phyloP scores from a whole-genome alignment of 2,329 filamentous ascomycete genomes.

The Clonostachys chloroleuca region DNA sequence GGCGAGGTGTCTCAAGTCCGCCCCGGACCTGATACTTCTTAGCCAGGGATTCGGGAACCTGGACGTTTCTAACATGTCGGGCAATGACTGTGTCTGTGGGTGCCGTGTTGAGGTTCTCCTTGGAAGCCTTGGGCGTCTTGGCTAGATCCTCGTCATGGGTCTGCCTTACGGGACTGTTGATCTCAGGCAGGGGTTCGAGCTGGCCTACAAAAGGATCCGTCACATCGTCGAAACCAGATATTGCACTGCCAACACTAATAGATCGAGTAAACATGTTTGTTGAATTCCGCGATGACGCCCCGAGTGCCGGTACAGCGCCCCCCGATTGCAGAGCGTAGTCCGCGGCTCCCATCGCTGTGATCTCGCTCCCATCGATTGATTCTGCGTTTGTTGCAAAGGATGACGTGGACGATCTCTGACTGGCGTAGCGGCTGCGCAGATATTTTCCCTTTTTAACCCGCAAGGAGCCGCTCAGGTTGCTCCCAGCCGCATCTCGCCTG shows the following conservation, averaged over 20 bases:
- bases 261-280: slow-evolving; percentile 59
- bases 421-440: slow-evolving; percentile 51
- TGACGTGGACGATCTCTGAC: slow-evolving; percentile 56
- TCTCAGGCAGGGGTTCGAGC: slow-evolving; percentile 45
- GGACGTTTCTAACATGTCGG: slow-evolving; percentile 83
- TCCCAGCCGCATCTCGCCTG: slow-evolving; percentile 37
- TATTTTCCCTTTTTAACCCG: slow-evolving; percentile 49
- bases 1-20: slow-evolving; percentile 55
- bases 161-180: slow-evolving; percentile 31
- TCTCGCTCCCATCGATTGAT: slow-evolving; percentile 64
- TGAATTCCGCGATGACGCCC: slow-evolving; percentile 34
- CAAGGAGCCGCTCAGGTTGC: slow-evolving; percentile 36
- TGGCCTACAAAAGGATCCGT: slow-evolving; percentile 38
- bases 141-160: slow-evolving; percentile 41
- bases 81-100: slow-evolving; percentile 87
- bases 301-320: slow-evolving; percentile 60
- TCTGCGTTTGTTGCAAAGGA: slow-evolving; percentile 52
- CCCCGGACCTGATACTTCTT: slow-evolving; percentile 79
- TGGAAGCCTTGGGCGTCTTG: slow-evolving; percentile 64
- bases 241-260: slow-evolving; percentile 86
- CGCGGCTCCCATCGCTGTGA: slow-evolving; percentile 58
- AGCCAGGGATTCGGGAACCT: slow-evolving; percentile 84
- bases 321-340: slow-evolving; percentile 83
- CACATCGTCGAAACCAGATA: slow-evolving; percentile 59
- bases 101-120: slow-evolving; percentile 48